Conservation (phyloP, 805 yeast species). For the Scheffersomyces spartinae region DNA sequence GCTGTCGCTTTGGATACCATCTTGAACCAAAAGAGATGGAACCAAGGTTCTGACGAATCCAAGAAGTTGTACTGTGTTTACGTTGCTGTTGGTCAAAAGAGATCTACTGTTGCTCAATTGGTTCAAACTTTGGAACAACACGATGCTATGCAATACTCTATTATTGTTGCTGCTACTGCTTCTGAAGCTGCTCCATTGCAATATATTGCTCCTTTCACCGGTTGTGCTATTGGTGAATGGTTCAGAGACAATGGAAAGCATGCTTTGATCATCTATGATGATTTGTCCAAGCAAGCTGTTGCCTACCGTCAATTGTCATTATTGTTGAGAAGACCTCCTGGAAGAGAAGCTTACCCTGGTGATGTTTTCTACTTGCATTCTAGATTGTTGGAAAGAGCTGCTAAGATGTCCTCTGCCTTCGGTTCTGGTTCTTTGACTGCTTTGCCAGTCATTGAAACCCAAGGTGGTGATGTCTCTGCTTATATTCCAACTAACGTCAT, state of each 20-base stretch:
- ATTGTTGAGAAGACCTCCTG: conserved; percentile 94
- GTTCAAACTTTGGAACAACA: conserved; percentile 97
- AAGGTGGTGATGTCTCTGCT: conserved; percentile 98
- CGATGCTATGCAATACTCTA: conserved; percentile 95
- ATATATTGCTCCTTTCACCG: conserved; percentile 99
- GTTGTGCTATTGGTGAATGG: conserved; percentile 99
- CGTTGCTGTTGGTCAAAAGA: conserved; percentile 99
- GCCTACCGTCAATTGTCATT: conserved; percentile 99
- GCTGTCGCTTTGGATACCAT: conserved; percentile 98
- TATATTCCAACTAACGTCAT: conserved; percentile 96
- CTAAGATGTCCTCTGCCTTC: conserved; percentile 81
- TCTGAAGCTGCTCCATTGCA: conserved; percentile 99
- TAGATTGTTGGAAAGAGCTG: conserved; percentile 93
- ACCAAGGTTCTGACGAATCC: conserved; percentile 85
- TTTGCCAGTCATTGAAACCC: conserved; percentile 93
- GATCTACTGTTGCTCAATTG: conserved; percentile 99
- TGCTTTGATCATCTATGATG: conserved; percentile 94
- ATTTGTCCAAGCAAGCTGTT: conserved; percentile 98
- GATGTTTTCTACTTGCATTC: conserved; percentile 94
- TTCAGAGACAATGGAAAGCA: conserved; percentile 99
- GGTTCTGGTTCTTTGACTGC: conserved; percentile 96
- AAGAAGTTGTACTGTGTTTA: conserved; percentile 99
- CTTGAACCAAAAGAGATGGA: conserved; percentile 98
- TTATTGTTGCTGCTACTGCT: conserved; percentile 99
- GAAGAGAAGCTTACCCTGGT: conserved; percentile 96